Conservation (phyloP, 1,139 yeast species). For the Kodamaea fungicola region DNA sequence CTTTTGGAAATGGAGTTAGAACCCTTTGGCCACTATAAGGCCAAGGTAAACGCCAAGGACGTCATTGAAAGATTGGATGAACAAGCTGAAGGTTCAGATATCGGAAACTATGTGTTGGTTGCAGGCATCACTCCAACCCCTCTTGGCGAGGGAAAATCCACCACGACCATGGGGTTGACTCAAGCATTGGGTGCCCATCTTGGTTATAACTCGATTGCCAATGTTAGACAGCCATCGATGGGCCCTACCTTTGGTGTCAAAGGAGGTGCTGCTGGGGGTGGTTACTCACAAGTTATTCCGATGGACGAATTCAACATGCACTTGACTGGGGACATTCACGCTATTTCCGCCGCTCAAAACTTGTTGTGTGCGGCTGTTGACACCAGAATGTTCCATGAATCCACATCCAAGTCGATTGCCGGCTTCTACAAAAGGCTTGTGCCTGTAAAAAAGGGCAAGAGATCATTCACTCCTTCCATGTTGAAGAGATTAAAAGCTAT, state of each 20-base stretch:
- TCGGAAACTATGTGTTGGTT: conserved; percentile 66
- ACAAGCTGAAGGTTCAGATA: conserved; percentile 48
- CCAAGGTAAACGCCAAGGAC: conserved; percentile 59
- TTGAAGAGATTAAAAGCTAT: conserved; percentile 57
- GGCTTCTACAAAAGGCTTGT: conserved; percentile 64
- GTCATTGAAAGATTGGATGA: conserved; percentile 57
- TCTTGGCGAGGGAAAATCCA: conserved; percentile 78
- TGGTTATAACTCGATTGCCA: conserved; percentile 66
- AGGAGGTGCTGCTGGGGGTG: conserved; percentile 92
- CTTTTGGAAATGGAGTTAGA: conserved; percentile 62
- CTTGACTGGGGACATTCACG: conserved; percentile 81
- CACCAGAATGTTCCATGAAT: conserved; percentile 79
- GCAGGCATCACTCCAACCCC: conserved; percentile 86
- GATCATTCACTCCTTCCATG: conserved; percentile 68
- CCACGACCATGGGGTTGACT: conserved; percentile 75
- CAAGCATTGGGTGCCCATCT: conserved; percentile 80
- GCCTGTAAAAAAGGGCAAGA: conserved; percentile 63
- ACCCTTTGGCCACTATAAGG: conserved; percentile 71
- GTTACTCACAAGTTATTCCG: conserved; percentile 80
- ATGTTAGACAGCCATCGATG: conserved; percentile 83
- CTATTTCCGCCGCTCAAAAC: conserved; percentile 77
- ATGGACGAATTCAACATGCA: conserved; percentile 89
- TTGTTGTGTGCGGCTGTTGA: conserved; percentile 80
- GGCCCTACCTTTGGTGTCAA: conserved; percentile 87
- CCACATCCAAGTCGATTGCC: conserved; percentile 60